phyloP scores from a whole-genome alignment of 305 asterid genomes.

The Fraxinus albicans region DNA sequence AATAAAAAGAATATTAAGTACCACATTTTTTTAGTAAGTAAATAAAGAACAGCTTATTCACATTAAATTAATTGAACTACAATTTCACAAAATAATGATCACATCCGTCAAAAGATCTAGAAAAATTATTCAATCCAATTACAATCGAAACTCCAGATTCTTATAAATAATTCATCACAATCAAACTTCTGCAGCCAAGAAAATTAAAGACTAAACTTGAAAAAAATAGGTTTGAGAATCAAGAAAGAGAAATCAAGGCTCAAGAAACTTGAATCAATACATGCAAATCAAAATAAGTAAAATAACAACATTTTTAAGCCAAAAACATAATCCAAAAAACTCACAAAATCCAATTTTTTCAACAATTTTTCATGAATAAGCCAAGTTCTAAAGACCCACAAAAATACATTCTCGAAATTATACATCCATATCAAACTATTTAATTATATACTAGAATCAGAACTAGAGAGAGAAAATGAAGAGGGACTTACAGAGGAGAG shows the following conservation, averaged over 20 bases:
- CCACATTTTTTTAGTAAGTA: no score
- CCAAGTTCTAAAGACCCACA: constrained; percentile 33
- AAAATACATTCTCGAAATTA: constrained; percentile 35
- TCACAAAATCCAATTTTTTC: not conserved
- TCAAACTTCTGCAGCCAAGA: constrained; percentile 11
- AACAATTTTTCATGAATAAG: constrained; percentile 34
- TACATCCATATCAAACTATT: not conserved
- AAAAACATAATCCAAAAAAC: constrained; percentile 40
- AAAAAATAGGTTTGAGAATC: constrained; percentile 19
- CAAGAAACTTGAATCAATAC: constrained; percentile 31
- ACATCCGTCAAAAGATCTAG: constrained; percentile 4
- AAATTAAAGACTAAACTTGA: not conserved
- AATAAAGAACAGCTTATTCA: not conserved
- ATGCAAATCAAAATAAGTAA: constrained; percentile 39
- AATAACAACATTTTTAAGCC: constrained; percentile 30
- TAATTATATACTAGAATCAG: not conserved
- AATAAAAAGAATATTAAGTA: no score
- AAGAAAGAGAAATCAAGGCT: constrained; percentile 33
- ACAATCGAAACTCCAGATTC: constrained; percentile 10
- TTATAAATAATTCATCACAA: not conserved
- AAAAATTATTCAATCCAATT: not conserved
- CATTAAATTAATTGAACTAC: constrained; percentile 7
- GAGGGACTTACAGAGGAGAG: constrained; percentile 49
- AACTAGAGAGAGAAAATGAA: constrained; percentile 21
- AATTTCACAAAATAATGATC: constrained; percentile 29